phyloP scores from a whole-genome alignment of 1,139 yeast genomes.

The Kurtzmaniella quercitrusa region DNA sequence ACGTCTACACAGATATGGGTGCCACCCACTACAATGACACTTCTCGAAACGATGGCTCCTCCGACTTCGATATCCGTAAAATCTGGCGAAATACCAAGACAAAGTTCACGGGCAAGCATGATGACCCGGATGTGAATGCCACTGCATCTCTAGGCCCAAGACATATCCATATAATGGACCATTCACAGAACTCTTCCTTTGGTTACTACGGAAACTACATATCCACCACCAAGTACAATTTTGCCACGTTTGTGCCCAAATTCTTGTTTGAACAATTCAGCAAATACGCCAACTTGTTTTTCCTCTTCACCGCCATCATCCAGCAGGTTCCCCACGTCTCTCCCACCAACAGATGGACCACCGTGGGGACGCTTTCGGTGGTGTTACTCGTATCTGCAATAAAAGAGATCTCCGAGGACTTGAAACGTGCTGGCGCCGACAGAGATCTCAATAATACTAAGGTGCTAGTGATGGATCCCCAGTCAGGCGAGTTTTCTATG shows the following conservation, averaged over 20 bases:
- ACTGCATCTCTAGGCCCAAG: slow-evolving; percentile 46
- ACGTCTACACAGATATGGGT: slow-evolving; percentile 22
- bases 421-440: slow-evolving; percentile 86
- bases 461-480: slow-evolving; percentile 63
- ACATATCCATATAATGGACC: slow-evolving; percentile 63
- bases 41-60: slow-evolving; percentile 11
- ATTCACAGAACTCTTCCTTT: slow-evolving; percentile 46
- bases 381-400: slow-evolving; percentile 88
- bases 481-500: slow-evolving; percentile 54
- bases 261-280: slow-evolving; percentile 95
- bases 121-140: slow-evolving; percentile 5
- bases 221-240: slow-evolving; percentile 94
- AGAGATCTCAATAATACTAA: slow-evolving; percentile 80
- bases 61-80: slow-evolving; percentile 56
- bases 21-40: slow-evolving; percentile 11
- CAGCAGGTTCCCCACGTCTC: slow-evolving; percentile 97
- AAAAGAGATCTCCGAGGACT: slow-evolving; percentile 86
- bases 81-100: slow-evolving; percentile 26
- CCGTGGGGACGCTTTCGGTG: slow-evolving; percentile 82
- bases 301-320: slow-evolving; percentile 84
- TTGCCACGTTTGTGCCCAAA: slow-evolving; percentile 91
- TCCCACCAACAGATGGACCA: slow-evolving; percentile 94
- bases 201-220: slow-evolving; percentile 80
- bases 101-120: slow-evolving; percentile 2
- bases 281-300: slow-evolving; percentile 93